Base-by-base conservation (phyloP, 768 basidiomycete species). In the Suillus sp. region DNA sequence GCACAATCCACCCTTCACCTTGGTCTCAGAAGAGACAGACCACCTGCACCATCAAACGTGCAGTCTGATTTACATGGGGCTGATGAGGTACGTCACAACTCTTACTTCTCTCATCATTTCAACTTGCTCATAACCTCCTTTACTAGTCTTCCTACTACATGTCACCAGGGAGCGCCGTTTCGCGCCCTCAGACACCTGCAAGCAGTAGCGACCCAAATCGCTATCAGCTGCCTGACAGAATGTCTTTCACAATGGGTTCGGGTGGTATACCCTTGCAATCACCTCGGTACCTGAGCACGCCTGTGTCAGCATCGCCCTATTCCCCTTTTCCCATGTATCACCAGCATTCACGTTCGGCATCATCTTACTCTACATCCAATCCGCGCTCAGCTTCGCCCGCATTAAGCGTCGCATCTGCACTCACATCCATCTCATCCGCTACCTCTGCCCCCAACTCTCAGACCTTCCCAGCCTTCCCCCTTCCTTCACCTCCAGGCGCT, bases 361-460 rank as follows among this genome's bases (percentile, higher is more conserved):
- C 81, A 9, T 75, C 75, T 40, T 75, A 77, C 63, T 79, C 80
- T 47, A 78, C 75, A 1, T 81, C 80, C 7, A 78, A 83, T 65
- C 83, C 80, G 8, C 84, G 86, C 54, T 81, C 85, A 20, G 78
- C 81, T 8, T 91, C 90, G 0, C 90, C 91, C 1, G 82, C 88
- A 1, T 77, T 83, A 43, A 91, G 89, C 70, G 78, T 81, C 27
- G 79, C 77, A 8, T 86, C 86, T 40, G 80, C 78, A 11, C 76
- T 81, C 34, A 86, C 86, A 1, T 86, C 85, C 13, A 77, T 81
- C 56, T 85, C 87, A 6, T 79, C 81, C 40, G 71, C 68, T 7
- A 60, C 70, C 8, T 79, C 79, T 4, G 60, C 64, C 11, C 71
- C 76, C 25, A 74, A 71, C 60, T 71, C 74, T 0, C 76, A 74